Conservation (phyloP, 2,329 filamentous ascomycete species). For the Sporothrix variecibatus region DNA sequence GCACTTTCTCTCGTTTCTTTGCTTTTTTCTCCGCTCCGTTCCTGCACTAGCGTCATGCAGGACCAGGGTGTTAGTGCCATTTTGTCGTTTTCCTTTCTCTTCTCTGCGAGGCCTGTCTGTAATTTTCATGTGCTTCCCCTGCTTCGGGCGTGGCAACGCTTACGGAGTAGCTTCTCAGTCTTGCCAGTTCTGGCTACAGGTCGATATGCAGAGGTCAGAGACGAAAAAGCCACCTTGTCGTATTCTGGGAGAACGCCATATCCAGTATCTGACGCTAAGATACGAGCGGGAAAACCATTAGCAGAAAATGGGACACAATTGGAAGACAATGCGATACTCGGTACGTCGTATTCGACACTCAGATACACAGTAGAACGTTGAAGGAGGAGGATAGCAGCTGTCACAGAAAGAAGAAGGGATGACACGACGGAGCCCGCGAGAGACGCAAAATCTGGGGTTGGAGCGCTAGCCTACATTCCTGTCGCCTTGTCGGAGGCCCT, state of each 20-base stretch:
- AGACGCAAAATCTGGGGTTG: slow-evolving; percentile 6
- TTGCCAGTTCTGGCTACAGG: neutral
- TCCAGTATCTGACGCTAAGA: neutral
- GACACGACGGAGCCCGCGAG: neutral
- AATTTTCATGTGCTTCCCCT: slow-evolving; percentile 21
- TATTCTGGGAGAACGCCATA: neutral
- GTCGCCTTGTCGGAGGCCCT: neutral
- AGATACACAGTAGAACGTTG: too few relatives aligned
- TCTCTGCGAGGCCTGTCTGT: neutral
- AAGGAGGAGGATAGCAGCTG: neutral
- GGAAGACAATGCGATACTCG: neutral
- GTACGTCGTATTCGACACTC: too few relatives aligned
- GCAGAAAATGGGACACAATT: neutral
- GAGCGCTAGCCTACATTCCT: neutral
- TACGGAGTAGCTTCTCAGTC: too few relatives aligned
- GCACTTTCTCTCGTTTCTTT: neutral
- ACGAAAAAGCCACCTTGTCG: neutral
- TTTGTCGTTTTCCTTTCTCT: neutral
- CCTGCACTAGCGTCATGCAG: slow-evolving; percentile 29
- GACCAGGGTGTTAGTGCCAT: slow-evolving; percentile 14
- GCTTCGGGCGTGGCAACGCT: neutral
- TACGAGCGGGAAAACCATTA: slow-evolving; percentile 4
- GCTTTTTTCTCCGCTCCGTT: slow-evolving; percentile 24
- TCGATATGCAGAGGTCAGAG: neutral
- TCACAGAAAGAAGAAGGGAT: neutral